Evolutionary conservation across 306 rosid genomes (phyloP), one percentile per base, ranked within the genome.

Genomic region (Senna siamea): DNA sequence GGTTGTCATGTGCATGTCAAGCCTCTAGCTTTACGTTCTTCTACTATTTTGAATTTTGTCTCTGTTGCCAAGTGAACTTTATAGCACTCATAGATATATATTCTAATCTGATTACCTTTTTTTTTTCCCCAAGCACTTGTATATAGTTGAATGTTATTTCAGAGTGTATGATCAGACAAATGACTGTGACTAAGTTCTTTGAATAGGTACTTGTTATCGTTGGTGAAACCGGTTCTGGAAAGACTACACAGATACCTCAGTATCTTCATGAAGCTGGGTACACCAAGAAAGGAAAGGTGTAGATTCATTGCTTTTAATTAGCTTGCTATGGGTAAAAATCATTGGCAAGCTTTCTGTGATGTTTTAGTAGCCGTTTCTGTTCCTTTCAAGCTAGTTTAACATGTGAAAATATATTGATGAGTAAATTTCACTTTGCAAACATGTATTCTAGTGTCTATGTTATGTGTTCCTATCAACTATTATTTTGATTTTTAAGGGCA

Each of bases 201-300:
- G 15, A 22, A 66, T 86, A 91, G 98, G 97, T 94, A 63, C 92
- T 94, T 80, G 92, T 94, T 53, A 94, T 94, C 60, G 97, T 94
- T 66, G 97, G 97, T 66, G 99, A 94, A 88, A 94, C 99, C 10
- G 99, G 99, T 83, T 94, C 99, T 2, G 99, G 99, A 63, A 94
- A 94, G 82, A 94, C 97, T 3, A 89, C 97, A 8, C 99, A 94
- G 84, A 92, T 94, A 79, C 99, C 97, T 40, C 99, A 94, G 70
- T 94, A 94, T 88, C 97, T 94, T 62, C 99, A 94, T 37, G 99
- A 94, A 86, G 95, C 87, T 63, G 97, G 99, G 52, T 94, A 89
- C 83, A 94, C 99, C 70, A 90, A 88, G 82, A 89, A 54, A 51
- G 99, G 96, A 82, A 89, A 88, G 94, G 98, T 93, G 46, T 68